These are phyloP conservation scores for Entonaema liquescens DNA, from an alignment of 495 filamentous ascomycete species.

Conservation along the genomic window DNA sequence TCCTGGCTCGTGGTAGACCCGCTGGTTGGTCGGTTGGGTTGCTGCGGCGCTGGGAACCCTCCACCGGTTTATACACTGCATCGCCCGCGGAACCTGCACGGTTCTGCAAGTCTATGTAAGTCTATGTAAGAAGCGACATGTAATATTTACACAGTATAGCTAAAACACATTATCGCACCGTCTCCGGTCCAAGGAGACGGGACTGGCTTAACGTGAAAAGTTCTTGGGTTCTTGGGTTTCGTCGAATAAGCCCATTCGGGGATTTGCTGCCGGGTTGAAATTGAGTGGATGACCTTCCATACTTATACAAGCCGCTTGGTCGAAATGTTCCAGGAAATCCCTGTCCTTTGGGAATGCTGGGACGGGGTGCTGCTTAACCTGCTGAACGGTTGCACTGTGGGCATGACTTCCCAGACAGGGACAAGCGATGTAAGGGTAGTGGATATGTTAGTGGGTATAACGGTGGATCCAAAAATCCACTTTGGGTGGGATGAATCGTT, in stretches of 20 bases:
- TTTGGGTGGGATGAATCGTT: neutral
- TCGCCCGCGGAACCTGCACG: neutral
- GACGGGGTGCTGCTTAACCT: neutral
- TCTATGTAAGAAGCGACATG: neutral
- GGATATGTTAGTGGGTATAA: neutral
- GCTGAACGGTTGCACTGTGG: conserved; percentile 19
- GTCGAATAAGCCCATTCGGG: conserved; percentile 34
- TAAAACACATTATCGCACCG: neutral
- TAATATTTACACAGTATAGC: conserved; percentile 25
- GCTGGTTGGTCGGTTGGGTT: conserved; percentile 31
- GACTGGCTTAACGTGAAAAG: conserved; percentile 21
- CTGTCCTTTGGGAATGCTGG: conserved; percentile 10
- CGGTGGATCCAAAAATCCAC: conserved; percentile 9
- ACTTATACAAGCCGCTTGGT: conserved; percentile 40
- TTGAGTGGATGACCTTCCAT: conserved; percentile 40
- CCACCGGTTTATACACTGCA: conserved; percentile 29
- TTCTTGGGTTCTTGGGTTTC: neutral
- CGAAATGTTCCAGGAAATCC: conserved; percentile 31
- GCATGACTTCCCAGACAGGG: conserved; percentile 31
- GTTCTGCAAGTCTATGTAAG: conserved; percentile 17
- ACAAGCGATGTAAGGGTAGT: conserved; percentile 12
- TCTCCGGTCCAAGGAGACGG: conserved; percentile 40
- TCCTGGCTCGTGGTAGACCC: conserved; percentile 32
- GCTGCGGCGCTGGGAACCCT: conserved; percentile 7
- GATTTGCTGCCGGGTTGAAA: conserved; percentile 36